phyloP scores from a whole-genome alignment of 352 stramenopile genomes.

The Pythium rishiriense region DNA sequence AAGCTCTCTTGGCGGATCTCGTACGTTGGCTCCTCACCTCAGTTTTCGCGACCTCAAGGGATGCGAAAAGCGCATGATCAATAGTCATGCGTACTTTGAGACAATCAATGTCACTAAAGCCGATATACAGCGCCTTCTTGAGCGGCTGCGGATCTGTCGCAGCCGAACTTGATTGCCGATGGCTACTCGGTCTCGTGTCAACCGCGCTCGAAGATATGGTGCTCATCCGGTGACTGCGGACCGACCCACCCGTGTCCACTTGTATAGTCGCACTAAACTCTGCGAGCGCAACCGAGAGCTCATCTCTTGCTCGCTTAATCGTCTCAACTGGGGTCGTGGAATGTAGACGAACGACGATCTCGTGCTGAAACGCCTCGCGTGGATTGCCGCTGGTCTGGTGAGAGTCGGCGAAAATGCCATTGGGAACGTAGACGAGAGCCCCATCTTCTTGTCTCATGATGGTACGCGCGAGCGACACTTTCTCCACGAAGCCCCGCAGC shows the following conservation, averaged over 20 bases:
- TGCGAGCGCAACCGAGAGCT: slow-evolving; percentile 23
- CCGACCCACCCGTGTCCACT: slow-evolving; percentile 6
- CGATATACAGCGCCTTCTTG: slow-evolving; percentile 22
- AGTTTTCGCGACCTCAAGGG: slow-evolving; percentile 59
- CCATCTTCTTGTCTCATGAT: slow-evolving; percentile 67
- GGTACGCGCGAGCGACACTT: slow-evolving; percentile 73
- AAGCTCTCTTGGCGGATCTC: not conserved
- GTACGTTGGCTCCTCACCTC: slow-evolving; percentile 44
- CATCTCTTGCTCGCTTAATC: slow-evolving; percentile 39
- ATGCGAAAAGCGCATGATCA: slow-evolving; percentile 50
- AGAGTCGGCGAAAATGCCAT: slow-evolving; percentile 75
- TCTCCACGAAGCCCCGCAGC: slow-evolving; percentile 67
- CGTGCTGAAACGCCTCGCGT: slow-evolving; percentile 50
- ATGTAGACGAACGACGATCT: slow-evolving; percentile 47
- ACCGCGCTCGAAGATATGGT: not conserved
- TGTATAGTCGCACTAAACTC: slow-evolving; percentile 9
- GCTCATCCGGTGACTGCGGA: slow-evolving; percentile 8
- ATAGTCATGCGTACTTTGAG: slow-evolving; percentile 65
- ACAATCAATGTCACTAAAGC: slow-evolving; percentile 38
- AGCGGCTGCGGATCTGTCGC: not conserved
- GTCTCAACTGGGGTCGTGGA: slow-evolving; percentile 38
- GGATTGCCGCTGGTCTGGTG: slow-evolving; percentile 66
- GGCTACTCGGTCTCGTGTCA: not conserved
- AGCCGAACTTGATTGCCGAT: slow-evolving; percentile 18
- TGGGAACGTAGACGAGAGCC: slow-evolving; percentile 75